Base-by-base conservation (phyloP, 2,329 filamentous ascomycete genomes). In the Diaporthe amygdali region DNA sequence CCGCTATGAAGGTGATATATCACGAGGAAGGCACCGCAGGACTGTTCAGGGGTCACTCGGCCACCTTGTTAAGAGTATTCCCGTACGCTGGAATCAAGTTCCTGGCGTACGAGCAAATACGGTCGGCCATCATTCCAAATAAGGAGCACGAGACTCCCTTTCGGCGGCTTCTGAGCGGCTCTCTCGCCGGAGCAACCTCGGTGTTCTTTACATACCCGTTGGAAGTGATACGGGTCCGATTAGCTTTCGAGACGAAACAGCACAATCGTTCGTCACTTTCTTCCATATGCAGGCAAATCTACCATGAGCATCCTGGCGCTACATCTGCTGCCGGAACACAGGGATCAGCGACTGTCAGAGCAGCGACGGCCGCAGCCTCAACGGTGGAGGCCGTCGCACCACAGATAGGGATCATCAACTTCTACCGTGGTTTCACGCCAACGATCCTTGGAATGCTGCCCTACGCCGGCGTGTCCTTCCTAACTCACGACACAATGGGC, bases 61-160 rank as follows among this genome's bases (percentile, higher is more conserved):
- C 95, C 3, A 99, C 96, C 0, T 86, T 99, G 3, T 87, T 98
- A 66, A 92, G 96, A 74, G 97, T 99, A 74, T 99, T 98, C 77
- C 96, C 96, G 7, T 99, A 99, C 81, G 96, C 96, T 20, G 96
- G 94, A 55, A 97, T 98, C 82, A 99, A 99, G 79, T 99, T 99
- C 79, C 89, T 99, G 51, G 95, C 96, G 55, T 99, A 99, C 84
- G 96, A 99, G 81, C 96, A 99, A 82, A 94, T 98, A 74, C 93
- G 96, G 72, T 90, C 92, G 15, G 78, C 91, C 17, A 79, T 98
- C 39, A 98, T 99, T 73, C 89, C 89, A 1, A 85, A 83, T 46
- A 89, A 86, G 66, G 85, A 91, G 7, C 88, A 97, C 71, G 96
- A 99, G 80, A 98, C 96, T 0, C 89, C 93, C 1, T 81, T 93